Evolutionary conservation across 2,329 filamentous ascomycete genomes (phyloP), one percentile per base, ranked within the genome.

Genomic region (Trichoderma guizhouense): DNA sequence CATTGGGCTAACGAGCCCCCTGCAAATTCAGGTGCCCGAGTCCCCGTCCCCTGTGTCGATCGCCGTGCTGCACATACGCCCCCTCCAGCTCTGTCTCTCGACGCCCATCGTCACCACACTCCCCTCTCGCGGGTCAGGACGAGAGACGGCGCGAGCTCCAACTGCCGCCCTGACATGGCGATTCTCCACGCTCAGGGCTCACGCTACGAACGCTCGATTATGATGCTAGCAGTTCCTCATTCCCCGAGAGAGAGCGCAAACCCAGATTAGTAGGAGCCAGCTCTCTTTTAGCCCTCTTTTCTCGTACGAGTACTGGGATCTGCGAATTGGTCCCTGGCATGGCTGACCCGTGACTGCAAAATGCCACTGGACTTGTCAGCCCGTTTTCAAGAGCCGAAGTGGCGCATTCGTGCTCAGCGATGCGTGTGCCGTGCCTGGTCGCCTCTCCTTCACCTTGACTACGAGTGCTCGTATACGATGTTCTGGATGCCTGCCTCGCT

Each of bases 31-130:
- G 71, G 61, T 72, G 66, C 66, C 66, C 66, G 61, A 72, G 68
- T 57, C 71, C 71, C 66, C 61, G 21, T 63, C 57, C 72, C 72
- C 72, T 73, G 72, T 64, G 72, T 73, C 72, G 72, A 73, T 73
- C 72, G 43, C 51, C 12, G 28, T 64, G 61, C 36, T 71, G 61
- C 61, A 26, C 39, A 28, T 28, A 71, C 69, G 14, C 43, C 69
- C 69, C 61, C 26, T 18, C 34, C 34, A 36, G 34, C 34, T 36
- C 34, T 36, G 12, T 36, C 34, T 36, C 34, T 3, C 34, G 8
- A 32, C 28, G 26, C 57, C 28, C 28, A 60, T 55, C 5, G 43
- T 21, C n/a, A 28, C 26, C 53, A 8, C 60, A 61, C 61, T 32
- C 61, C 69, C 58, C 43, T 39, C n/a, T 47, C 43, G 18, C 43